Base-by-base conservation (phyloP, 2,329 filamentous ascomycete species). In the Hawksworthiomyces lignivorus region DNA sequence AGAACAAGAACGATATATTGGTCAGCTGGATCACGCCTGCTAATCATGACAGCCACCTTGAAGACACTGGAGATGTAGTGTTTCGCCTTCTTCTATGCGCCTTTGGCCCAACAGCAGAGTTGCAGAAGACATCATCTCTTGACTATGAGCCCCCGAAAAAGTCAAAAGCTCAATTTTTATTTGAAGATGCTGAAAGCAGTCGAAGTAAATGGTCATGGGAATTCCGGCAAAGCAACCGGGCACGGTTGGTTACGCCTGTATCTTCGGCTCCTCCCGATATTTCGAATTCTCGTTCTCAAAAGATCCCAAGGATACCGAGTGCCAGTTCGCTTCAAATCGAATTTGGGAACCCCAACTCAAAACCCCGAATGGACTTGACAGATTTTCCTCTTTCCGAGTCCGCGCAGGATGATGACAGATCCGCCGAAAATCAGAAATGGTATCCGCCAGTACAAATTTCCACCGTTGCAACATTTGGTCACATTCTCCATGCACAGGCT, bases 401-500 rank as follows among this genome's bases (percentile, higher is more conserved):
- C n/a, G n/a, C n/a, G n/a, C n/a, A n/a, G n/a, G n/a, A n/a, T n/a
- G 12, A 26, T 12, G 24, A 26, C 24, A 12, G 24, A 8, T 26
- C 24, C 24, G 12, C 8, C 24, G 3, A 19, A 5, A 29, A 18
- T 21, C 33, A 29, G 12, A 43, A 33, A 28, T 45, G 43, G 42
- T 39, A 46, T 22, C 20, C 33, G 8, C 11, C 18, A n/a, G 8
- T 17, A 7, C 30, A n/a, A 8, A 36, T 31, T 7, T 39, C 49
- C 3, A 49, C 46, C 1, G 35, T 42, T 1, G 71, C 72, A 10
- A 60, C 62, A 3, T 78, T 78, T 49, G 75, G 75, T 15, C 68
- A 73, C 40, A 48, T 77, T 26, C 62, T 78, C 0, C 67, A 70
- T 45, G 36, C 39, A 2, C 33, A 40, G 36, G 11, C 18, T 7